Conservation (phyloP, 352 stramenopile genomes). For the Pythium insidiosum region DNA sequence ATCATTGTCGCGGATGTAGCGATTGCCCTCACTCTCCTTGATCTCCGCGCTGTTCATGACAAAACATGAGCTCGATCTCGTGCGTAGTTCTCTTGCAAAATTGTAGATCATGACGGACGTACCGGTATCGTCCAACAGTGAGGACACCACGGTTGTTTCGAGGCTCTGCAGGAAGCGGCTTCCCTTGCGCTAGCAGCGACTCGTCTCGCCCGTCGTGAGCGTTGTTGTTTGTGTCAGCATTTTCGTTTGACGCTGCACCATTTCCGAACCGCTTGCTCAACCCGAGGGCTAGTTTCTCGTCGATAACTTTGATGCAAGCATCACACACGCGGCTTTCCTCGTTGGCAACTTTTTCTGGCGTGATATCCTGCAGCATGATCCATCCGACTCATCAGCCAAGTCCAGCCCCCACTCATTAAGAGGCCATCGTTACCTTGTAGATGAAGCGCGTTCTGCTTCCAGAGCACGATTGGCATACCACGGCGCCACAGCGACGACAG, state of each 20-base stretch:
- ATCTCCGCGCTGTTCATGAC: constrained; percentile 61
- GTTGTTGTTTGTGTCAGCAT: constrained; percentile 25
- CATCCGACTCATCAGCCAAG: neutral
- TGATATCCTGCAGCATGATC: constrained; percentile 39
- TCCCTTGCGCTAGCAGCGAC: constrained; percentile 2
- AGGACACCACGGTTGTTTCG: constrained; percentile 59
- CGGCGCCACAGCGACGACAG: constrained; percentile 77
- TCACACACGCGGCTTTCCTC: constrained; percentile 77
- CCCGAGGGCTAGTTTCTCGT: constrained; percentile 74
- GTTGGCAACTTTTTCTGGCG: constrained; percentile 37
- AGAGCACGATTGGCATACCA: constrained; percentile 77
- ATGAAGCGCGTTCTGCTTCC: constrained; percentile 78
- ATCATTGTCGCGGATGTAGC: constrained; percentile 83
- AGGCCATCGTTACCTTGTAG: constrained; percentile 44
- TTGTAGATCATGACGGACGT: too few relatives aligned
- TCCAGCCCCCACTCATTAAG: too few relatives aligned
- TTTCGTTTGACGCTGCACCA: constrained; percentile 8
- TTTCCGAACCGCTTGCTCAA: constrained; percentile 71
- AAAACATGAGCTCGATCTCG: too few relatives aligned
- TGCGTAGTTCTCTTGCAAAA: too few relatives aligned
- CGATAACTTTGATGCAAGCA: constrained; percentile 74
- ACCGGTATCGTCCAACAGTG: constrained; percentile 81
- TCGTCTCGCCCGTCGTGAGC: constrained; percentile 13
- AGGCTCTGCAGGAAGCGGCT: constrained; percentile 32
- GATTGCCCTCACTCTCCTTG: constrained; percentile 85